Conservation (phyloP, 192 early-diverging fungal genomes). For the Coemansia sp. region DNA sequence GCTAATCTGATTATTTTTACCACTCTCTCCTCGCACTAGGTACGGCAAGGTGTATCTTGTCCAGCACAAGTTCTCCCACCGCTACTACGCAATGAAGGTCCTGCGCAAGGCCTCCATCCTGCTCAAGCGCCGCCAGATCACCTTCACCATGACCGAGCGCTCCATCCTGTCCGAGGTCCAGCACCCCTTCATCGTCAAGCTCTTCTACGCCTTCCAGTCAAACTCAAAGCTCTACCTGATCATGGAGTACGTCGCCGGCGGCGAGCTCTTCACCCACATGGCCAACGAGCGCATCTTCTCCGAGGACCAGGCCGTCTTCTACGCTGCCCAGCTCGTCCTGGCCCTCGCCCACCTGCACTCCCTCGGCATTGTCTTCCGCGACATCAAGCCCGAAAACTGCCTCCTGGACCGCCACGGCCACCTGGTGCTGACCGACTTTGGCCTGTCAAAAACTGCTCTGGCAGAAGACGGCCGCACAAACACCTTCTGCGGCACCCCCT, state of each 20-base stretch:
- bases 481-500: conserved; percentile 87
- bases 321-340: conserved; percentile 81
- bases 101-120: conserved; percentile 85
- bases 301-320: conserved; percentile 85
- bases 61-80: conserved; percentile 58
- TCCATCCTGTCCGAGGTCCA: conserved; percentile 80
- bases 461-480: conserved; percentile 57
- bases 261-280: conserved; percentile 92
- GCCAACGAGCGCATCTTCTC: conserved; percentile 57
- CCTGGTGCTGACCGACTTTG: conserved; percentile 91
- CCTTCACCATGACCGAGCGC: conserved; percentile 84
- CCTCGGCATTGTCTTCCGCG: conserved; percentile 88
- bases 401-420: conserved; percentile 75
- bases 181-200: conserved; percentile 91
- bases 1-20: conserved; percentile 3
- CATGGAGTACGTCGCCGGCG: conserved; percentile 86
- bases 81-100: conserved; percentile 90
- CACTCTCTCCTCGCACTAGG: conserved; percentile 12
- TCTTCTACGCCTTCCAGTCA: conserved; percentile 92
- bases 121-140: conserved; percentile 74
- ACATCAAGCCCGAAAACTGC: conserved; percentile 74
- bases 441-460: conserved; percentile 72
- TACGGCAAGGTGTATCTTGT: conserved; percentile 88
- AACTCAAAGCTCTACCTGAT: conserved; percentile 83
- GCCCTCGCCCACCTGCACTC: conserved; percentile 85